phyloP scores from a whole-genome alignment of 169 alveolate species.

The Babesia ovis region DNA sequence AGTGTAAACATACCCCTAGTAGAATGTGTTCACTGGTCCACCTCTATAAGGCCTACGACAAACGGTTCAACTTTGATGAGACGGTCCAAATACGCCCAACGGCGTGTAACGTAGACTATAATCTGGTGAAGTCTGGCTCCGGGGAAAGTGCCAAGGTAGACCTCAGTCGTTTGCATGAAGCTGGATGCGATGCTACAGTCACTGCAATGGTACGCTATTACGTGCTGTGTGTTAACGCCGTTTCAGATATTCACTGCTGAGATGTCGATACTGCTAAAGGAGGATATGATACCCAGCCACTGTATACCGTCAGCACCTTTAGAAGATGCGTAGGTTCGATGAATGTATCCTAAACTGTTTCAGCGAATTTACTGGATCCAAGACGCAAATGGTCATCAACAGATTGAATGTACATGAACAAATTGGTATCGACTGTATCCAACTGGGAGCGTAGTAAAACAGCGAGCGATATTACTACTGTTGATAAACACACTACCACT shows the following conservation, averaged over 20 bases:
- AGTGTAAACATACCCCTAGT: background rate
- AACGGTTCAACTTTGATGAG: background rate
- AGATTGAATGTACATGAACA: conserved; percentile 54
- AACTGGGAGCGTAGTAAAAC: no score
- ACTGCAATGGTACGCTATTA: conserved; percentile 69
- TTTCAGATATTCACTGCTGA: conserved; percentile 53
- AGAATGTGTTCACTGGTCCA: background rate
- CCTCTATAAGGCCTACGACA: background rate
- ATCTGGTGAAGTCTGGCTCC: background rate
- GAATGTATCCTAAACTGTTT: no score
- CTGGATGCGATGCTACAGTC: conserved; percentile 74
- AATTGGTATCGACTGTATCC: conserved; percentile 1
- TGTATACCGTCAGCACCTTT: background rate
- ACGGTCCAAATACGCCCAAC: background rate
- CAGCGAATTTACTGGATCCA: no score
- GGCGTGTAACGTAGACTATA: conserved; percentile 31
- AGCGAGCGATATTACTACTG: no score
- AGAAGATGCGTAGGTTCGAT: background rate
- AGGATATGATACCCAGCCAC: background rate
- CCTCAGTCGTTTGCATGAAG: conserved; percentile 64
- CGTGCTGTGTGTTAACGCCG: background rate
- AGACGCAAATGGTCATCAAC: conserved; percentile 38
- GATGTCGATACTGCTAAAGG: conserved; percentile 12
- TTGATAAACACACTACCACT: no score
- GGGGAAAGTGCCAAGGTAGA: background rate